Conservation (phyloP, 2,329 filamentous ascomycete genomes). For the Xylaria sp. region DNA sequence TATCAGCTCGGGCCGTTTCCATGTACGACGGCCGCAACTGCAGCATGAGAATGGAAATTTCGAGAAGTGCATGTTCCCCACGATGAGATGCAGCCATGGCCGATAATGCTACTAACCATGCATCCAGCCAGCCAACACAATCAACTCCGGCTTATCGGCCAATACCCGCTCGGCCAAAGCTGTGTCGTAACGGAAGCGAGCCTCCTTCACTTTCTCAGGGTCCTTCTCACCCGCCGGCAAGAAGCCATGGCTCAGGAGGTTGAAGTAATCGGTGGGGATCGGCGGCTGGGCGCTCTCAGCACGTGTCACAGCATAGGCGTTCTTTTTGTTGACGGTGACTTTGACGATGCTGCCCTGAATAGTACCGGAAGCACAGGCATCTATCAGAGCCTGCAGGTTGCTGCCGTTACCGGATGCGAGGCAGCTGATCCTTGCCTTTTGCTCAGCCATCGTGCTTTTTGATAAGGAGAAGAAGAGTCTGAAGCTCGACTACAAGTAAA, state of each 20-base stretch:
- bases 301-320: slow-evolving; percentile 40
- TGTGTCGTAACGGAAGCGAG: slow-evolving; percentile 65
- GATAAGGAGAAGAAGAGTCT: not conserved
- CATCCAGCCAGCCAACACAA: slow-evolving; percentile 86
- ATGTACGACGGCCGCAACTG: slow-evolving; percentile 22
- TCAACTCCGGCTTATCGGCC: slow-evolving; percentile 59
- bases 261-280: slow-evolving; percentile 77
- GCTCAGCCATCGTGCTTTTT: slow-evolving; percentile 10
- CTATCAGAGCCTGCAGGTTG: slow-evolving; percentile 42
- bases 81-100: not conserved
- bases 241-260: slow-evolving; percentile 68
- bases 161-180: slow-evolving; percentile 67
- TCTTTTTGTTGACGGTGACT: slow-evolving; percentile 46
- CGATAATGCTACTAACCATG: slow-evolving; percentile 38
- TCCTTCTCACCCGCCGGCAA: slow-evolving; percentile 55
- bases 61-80: not conserved
- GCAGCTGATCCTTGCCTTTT: slow-evolving; percentile 20
- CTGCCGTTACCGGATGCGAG: slow-evolving; percentile 20
- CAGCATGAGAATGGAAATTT: not conserved
- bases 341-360: slow-evolving; percentile 42
- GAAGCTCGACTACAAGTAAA: not conserved
- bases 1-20: slow-evolving; percentile 2
- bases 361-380: slow-evolving; percentile 37
- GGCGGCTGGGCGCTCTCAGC: slow-evolving; percentile 40
- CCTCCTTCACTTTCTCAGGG: slow-evolving; percentile 46